These are phyloP conservation scores for Salix koriyanagi DNA, from an alignment of 345 rosid genomes.

Conservation along the genomic window DNA sequence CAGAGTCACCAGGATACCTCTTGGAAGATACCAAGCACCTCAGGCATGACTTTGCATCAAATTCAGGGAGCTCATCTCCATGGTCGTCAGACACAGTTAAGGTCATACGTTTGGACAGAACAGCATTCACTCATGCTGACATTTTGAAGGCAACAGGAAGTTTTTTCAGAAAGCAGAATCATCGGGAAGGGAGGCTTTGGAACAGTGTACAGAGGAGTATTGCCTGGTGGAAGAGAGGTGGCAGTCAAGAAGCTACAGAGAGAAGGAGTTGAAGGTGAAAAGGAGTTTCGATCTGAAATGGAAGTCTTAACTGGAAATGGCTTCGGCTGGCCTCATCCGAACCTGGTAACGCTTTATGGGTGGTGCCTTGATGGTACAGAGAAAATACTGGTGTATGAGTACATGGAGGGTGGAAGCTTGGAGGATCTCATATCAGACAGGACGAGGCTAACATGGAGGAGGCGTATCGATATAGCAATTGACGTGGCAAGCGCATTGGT, in stretches of 20 bases:
- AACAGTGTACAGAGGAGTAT: slow-evolving; percentile 66
- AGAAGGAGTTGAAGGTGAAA: slow-evolving; percentile 83
- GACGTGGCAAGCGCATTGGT: slow-evolving; percentile 72
- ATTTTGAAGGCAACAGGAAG: slow-evolving; percentile 76
- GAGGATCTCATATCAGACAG: slow-evolving; percentile 74
- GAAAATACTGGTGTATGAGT: slow-evolving; percentile 78
- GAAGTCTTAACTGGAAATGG: slow-evolving; percentile 75
- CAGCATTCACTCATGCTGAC: slow-evolving; percentile 72
- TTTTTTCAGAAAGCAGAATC: slow-evolving; percentile 70
- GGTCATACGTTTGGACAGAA: slow-evolving; percentile 73
- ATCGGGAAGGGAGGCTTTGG: slow-evolving; percentile 90
- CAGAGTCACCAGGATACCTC: slow-evolving; percentile 39
- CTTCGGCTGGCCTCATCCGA: slow-evolving; percentile 88
- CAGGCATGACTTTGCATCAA: slow-evolving; percentile 46
- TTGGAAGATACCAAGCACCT: slow-evolving; percentile 42
- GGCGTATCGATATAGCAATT: slow-evolving; percentile 54
- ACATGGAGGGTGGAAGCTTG: slow-evolving; percentile 84
- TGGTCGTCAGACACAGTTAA: slow-evolving; percentile 68
- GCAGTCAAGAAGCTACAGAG: slow-evolving; percentile 89
- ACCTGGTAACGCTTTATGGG: slow-evolving; percentile 82
- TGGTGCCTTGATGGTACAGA: slow-evolving; percentile 80
- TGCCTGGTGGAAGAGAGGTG: slow-evolving; percentile 81
- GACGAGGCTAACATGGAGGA: slow-evolving; percentile 53
- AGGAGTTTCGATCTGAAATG: slow-evolving; percentile 86
- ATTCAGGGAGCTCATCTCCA: slow-evolving; percentile 68